A percentile compares a stretch with the other conserved stretches of the same genome.
These are phyloP conservation scores for Skeletonema costatum DNA, from an alignment of 108 stramenopile species.

Conservation along the genomic window DNA sequence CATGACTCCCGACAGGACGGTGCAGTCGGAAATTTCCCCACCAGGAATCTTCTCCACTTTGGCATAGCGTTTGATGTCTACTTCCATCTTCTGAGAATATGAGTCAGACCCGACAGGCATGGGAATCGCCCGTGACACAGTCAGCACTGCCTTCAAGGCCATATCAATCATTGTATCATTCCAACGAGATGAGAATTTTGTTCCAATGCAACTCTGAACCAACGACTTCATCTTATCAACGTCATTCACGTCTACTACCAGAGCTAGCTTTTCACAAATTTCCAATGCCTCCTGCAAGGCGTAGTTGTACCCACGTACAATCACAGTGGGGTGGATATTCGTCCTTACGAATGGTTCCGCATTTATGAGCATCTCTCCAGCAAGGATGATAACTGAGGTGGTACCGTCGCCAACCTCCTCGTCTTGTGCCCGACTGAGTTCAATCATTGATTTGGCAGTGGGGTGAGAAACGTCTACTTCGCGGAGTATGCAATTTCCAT, in stretches of 20 bases:
- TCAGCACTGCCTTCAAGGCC: conserved; percentile 96
- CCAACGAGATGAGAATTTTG: conserved; percentile 97
- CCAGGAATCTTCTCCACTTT: conserved; percentile 99
- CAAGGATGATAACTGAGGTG: conserved; percentile 98
- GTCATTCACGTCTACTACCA: conserved; percentile 90
- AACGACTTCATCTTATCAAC: conserved; percentile 83
- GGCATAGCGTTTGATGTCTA: conserved; percentile 99
- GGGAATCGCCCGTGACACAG: conserved; percentile 62
- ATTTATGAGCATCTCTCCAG: conserved; percentile 96
- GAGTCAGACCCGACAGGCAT: conserved; percentile 26
- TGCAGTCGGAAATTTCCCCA: conserved; percentile 94
- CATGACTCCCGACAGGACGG: conserved; percentile 98
- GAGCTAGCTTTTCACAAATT: conserved; percentile 87
- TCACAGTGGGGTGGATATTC: conserved; percentile 97
- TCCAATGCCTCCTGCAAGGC: conserved; percentile 92
- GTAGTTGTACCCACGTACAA: conserved; percentile 94
- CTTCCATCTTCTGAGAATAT: conserved; percentile 70
- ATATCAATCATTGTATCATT: conserved; percentile 96
- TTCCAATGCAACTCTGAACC: conserved; percentile 94
- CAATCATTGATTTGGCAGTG: conserved; percentile 99
- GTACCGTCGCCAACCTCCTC: conserved; percentile 99
- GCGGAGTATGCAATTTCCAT: conserved; percentile 99
- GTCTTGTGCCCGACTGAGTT: conserved; percentile 96
- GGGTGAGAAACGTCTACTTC: conserved; percentile 99
- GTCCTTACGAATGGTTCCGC: conserved; percentile 95